Evolutionary conservation across 169 alveolate genomes (phyloP).

Genomic region (Toxoplasma gondii): DNA sequence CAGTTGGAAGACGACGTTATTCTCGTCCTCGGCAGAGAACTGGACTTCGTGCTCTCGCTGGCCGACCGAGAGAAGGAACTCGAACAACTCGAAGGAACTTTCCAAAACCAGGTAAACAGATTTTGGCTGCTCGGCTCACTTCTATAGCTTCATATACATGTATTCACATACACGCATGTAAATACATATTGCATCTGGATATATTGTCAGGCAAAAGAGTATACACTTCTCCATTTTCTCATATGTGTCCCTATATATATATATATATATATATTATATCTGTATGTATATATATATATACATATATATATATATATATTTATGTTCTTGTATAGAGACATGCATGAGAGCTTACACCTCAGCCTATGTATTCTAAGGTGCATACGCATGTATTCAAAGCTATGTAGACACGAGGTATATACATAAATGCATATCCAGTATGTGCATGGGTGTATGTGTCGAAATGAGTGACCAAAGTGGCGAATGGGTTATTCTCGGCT

Average conservation of each 20-base stretch:
- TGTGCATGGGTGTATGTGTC: too few relatives aligned
- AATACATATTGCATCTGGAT: too few relatives aligned
- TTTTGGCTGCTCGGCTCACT: neutral
- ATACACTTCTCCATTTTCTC: too few relatives aligned
- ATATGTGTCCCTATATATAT: neutral
- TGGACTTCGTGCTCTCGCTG: constrained; percentile 5
- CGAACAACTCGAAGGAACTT: constrained; percentile 5
- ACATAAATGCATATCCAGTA: too few relatives aligned
- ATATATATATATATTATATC: neutral
- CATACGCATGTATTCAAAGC: too few relatives aligned
- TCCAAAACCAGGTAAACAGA: constrained; percentile 37
- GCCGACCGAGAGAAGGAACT: constrained; percentile 37
- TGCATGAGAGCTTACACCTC: too few relatives aligned
- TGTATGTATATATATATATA: neutral
- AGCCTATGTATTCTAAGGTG: too few relatives aligned
- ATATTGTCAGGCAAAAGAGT: too few relatives aligned
- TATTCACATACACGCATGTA: neutral
- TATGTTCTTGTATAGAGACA: neutral
- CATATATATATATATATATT: neutral
- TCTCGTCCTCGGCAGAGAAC: constrained; percentile 34
- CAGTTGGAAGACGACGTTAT: constrained; percentile 31
- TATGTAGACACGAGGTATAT: too few relatives aligned
- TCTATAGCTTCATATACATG: neutral
- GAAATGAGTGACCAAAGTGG: too few relatives aligned
- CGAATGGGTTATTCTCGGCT: too few relatives aligned